Evolutionary conservation across 345 rosid genomes (phyloP).

Genomic region (Ailanthus altissimus): DNA sequence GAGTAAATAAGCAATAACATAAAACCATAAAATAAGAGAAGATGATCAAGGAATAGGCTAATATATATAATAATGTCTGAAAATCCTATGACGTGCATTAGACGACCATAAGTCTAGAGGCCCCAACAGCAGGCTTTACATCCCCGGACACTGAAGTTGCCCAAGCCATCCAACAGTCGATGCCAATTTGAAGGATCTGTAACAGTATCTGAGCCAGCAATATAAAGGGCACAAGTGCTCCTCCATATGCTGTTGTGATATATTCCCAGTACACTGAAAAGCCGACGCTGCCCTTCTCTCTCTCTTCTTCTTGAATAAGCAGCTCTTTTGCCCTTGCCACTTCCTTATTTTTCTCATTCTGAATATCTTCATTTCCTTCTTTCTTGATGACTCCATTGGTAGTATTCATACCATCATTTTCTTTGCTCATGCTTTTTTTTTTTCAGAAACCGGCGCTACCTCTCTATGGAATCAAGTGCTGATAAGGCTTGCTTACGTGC

Average conservation of each 20-base stretch:
- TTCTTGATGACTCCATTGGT: slow-evolving; percentile 23
- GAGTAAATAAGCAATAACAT: background rate
- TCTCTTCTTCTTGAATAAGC: slow-evolving; percentile 78
- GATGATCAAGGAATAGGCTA: background rate
- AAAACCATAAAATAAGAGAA: background rate
- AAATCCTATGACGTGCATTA: too few relatives aligned
- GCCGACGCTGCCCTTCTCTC: slow-evolving; percentile 78
- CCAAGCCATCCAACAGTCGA: slow-evolving; percentile 92
- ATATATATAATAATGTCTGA: background rate
- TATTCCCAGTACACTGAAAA: slow-evolving; percentile 66
- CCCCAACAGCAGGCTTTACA: slow-evolving; percentile 53
- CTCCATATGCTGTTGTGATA: slow-evolving; percentile 65
- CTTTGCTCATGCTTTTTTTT: slow-evolving; percentile 27
- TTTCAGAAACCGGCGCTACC: slow-evolving; percentile 36
- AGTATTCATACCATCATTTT: slow-evolving; percentile 21
- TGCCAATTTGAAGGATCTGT: slow-evolving; percentile 71
- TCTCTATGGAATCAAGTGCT: slow-evolving; percentile 47
- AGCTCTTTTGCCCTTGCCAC: slow-evolving; percentile 49
- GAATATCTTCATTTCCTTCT: slow-evolving; percentile 33
- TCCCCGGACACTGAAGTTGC: slow-evolving; percentile 65
- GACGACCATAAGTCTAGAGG: slow-evolving; percentile 49
- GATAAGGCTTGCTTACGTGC: slow-evolving; percentile 69
- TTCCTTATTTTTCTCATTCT: slow-evolving; percentile 40
- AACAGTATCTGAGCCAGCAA: slow-evolving; percentile 61
- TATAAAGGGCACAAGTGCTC: slow-evolving; percentile 71